These are phyloP conservation scores for Emmonsia crescens DNA, from an alignment of 2,329 filamentous ascomycete genomes.

Conservation along the genomic window DNA sequence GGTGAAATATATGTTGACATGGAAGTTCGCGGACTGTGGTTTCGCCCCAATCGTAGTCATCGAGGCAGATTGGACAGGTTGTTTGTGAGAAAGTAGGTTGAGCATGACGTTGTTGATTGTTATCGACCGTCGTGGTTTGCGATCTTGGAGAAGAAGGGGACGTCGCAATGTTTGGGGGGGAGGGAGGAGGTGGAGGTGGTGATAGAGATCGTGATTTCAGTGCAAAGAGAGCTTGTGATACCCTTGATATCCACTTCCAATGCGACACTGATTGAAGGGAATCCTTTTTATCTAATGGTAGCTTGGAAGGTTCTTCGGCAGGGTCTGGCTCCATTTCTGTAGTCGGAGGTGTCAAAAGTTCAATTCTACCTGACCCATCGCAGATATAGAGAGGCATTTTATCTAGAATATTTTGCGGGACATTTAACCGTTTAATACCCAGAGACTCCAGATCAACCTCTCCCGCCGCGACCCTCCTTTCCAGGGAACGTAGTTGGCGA, in stretches of 20 bases:
- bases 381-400: conserved; percentile 73
- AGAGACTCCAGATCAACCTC: conserved; percentile 79
- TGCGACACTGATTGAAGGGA: neutral
- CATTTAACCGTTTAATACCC: conserved; percentile 70
- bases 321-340: neutral
- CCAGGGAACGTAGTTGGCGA: conserved; percentile 55
- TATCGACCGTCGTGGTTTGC: neutral
- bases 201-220: neutral
- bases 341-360: neutral
- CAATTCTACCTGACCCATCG: conserved; percentile 23
- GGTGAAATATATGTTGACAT: conserved; percentile 88
- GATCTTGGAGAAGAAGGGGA: neutral
- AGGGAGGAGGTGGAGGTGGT: neutral
- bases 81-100: conserved; percentile 53
- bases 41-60: conserved; percentile 58
- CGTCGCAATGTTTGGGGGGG: neutral
- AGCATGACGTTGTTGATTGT: neutral
- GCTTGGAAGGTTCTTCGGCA: neutral
- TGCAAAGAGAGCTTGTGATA: neutral
- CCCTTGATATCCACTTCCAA: neutral
- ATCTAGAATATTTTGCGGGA: conserved; percentile 60
- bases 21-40: conserved; percentile 74
- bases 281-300: neutral
- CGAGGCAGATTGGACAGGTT: conserved; percentile 81
- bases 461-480: conserved; percentile 60